Base-by-base conservation (phyloP, 179 eudicot genomes). In the Spergularia azorica region DNA sequence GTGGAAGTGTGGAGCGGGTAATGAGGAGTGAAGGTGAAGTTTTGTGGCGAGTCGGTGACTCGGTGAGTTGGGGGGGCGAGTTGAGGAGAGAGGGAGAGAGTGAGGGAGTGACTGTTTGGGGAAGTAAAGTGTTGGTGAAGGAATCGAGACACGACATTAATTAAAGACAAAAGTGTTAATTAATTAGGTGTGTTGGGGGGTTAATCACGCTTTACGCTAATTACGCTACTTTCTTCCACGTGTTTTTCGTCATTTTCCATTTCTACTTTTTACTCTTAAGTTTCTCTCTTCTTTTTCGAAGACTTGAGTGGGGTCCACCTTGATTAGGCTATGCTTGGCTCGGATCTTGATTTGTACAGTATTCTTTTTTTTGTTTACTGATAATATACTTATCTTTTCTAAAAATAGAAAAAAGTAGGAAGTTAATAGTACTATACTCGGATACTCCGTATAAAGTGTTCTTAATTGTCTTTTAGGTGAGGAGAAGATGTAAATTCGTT, bases 101-200 rank as follows among this genome's bases (percentile, higher is more conserved):
- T n/a, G n/a, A 26, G 32, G 32, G 46, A 60, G 63, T 17, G 63
- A 60, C 7, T 0, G 6, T 43, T 43, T 0, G 62, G n/a, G 21
- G n/a, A 5, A 58, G 10, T 63, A 12, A 32, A 63, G 67, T 63
- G n/a, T 36, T 13, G 41, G 39, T 39, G 51, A 14, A 65, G 51
- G 69, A 65, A 65, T 65, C 41, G 51, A 41, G 71, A 67, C 70
- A 67, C 70, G 54, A 67, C 71, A 67, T 48, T n/a, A n/a, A n/a
- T n/a, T n/a, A n/a, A 12, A 43, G 71, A 67, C 54, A 67, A 15
- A 26, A 26, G 32, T 38, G n/a, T n/a, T 66, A 32, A 39, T 39
- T 39, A 66, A 43, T 2, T 67, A 7, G 3, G n/a, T n/a, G 67
- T 21, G 68, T 64, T 6, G 15, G 4, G 32, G 32, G 32, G 32